Base-by-base conservation (phyloP, 768 basidiomycete species). In the Panellus pusillus region DNA sequence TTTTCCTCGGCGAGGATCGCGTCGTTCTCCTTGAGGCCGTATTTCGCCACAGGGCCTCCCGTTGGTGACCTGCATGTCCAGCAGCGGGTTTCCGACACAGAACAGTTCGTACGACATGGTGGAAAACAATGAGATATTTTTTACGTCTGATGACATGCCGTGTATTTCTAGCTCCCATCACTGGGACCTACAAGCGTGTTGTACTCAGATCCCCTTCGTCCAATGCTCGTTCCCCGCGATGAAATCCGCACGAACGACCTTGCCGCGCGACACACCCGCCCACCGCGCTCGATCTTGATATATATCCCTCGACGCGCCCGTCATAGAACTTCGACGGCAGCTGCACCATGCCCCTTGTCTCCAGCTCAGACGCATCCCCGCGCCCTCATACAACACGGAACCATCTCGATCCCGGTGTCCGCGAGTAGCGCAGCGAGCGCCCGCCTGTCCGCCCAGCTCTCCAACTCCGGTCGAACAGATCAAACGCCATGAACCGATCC, bases 1-100 rank as follows among this genome's bases (percentile, higher is more conserved):
- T 93, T 89, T 55, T 87, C 88, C 60, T 87, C 88, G 2, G 95
- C 96, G 52, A 99, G n/a, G 81, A 98, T 94, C 42, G 97, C 96
- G 70, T 99, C 91, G 76, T 99, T n/a, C 95, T 93, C 79, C 67
- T 92, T 91, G 65, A 99, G 82, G 54, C 73, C 81, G 67, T 98
- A 99, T 72, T 97, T 98, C 65, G 87, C 75, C n/a, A 77, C 38
- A 98, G 80, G 29, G 78, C 78, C 67, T 95, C 92, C 45, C 91
- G 57, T 91, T 79, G 57, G 75, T 83, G 66, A 96, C 93, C 74
- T 96, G 94, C 76, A 99, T 89, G 70, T 99, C 95, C 46, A 98
- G 87, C 67, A 98, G 79, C 63, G 96, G 96, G 73, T 98, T 98
- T 39, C 96, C 96, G 74, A 98, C 75, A 75, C 86, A 91, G 74